A percentile compares a stretch with the other conserved stretches of the same genome.
Evolutionary conservation across 148 eudicot genomes (phyloP).

Genomic region (Fagopyrum esculentum): DNA sequence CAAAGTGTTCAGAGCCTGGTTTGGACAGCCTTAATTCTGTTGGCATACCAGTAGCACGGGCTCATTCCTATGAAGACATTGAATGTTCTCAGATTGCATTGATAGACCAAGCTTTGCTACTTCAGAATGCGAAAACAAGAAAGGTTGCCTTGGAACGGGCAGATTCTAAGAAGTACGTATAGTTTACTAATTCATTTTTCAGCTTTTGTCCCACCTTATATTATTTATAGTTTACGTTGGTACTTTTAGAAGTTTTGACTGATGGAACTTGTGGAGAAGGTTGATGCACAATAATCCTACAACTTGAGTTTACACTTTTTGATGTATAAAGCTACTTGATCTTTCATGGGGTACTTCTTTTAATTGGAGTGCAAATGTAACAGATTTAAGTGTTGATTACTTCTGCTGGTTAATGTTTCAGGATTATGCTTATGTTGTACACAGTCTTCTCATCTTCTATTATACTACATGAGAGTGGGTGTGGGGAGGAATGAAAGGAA

Average conservation of each 20-base stretch:
- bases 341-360: neutral
- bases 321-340: neutral
- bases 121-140: slow-evolving; percentile 65
- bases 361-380: neutral
- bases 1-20: slow-evolving; percentile 18
- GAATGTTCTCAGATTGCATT: slow-evolving; percentile 49
- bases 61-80: slow-evolving; percentile 56
- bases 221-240: neutral
- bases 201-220: slow-evolving; percentile 3
- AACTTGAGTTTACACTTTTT: neutral
- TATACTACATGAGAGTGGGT: no score
- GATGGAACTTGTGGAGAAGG: neutral
- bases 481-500: no score
- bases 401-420: neutral
- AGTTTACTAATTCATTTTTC: neutral
- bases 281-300: neutral
- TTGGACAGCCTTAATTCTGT: slow-evolving; percentile 19
- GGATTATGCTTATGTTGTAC: neutral
- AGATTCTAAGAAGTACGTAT: slow-evolving; percentile 57
- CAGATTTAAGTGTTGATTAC: neutral
- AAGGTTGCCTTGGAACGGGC: slow-evolving; percentile 64
- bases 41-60: slow-evolving; percentile 36
- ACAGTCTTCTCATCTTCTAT: no score
- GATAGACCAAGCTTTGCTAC: slow-evolving; percentile 46
- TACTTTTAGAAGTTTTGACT: neutral